phyloP scores from a whole-genome alignment of 78 protist genomes.

The Parvularia atlantis region DNA sequence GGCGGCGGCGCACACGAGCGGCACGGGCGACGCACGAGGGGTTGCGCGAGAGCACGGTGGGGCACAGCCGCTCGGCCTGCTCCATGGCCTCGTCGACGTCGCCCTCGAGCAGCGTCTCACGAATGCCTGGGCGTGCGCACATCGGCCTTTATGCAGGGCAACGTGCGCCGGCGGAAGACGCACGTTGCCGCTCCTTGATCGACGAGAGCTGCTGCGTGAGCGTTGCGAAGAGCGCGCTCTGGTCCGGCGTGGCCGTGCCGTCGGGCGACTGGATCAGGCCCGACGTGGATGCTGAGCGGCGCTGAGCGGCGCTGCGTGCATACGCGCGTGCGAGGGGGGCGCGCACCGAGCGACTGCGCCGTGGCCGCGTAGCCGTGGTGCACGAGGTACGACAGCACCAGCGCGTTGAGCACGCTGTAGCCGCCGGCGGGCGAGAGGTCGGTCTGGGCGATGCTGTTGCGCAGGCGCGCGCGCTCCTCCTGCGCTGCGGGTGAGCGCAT shows the following conservation, averaged over 20 bases:
- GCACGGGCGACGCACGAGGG: no score
- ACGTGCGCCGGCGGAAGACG: conserved; percentile 12
- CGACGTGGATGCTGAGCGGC: conserved; percentile 5
- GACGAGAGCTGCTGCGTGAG: no score
- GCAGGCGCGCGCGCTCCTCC: not conserved
- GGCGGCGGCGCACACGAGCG: no score
- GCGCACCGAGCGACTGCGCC: conserved; percentile 45
- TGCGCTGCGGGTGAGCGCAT: not conserved
- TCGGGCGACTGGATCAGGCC: not conserved
- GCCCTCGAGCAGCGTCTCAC: conserved; percentile 30
- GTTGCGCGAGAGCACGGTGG: conserved; percentile 13
- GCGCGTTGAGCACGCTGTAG: conserved; percentile 22
- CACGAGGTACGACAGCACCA: conserved; percentile 38
- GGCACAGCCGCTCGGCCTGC: conserved; percentile 24
- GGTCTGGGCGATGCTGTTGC: conserved; percentile 12
- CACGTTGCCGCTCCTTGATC: conserved; percentile 30
- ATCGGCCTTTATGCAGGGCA: not conserved
- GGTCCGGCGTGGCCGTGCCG: not conserved
- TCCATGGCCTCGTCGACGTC: conserved; percentile 36
- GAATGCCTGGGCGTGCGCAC: conserved; percentile 19
- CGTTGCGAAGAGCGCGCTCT: not conserved
- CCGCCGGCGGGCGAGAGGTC: conserved; percentile 17
- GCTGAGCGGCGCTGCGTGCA: conserved; percentile 15
- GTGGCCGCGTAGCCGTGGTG: conserved; percentile 60
- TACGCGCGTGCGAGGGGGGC: no score